Conservation (phyloP, 306 rosid genomes). For the Vigna mungo region DNA sequence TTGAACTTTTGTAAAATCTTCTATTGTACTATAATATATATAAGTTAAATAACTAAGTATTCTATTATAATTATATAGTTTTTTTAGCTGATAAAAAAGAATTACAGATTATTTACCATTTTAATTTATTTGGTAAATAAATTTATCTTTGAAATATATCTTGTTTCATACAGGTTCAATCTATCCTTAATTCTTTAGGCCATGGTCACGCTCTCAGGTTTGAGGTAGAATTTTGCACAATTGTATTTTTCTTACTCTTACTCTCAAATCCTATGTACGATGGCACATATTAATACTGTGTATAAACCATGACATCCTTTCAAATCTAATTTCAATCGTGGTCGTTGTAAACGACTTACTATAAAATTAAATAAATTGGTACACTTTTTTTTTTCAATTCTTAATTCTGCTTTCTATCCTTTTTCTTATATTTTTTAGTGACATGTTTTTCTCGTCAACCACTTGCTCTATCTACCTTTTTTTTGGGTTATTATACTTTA, state of each 20-base stretch:
- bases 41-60: too few species aligned
- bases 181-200: not conserved
- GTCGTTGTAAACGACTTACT: too few species aligned
- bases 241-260: not conserved
- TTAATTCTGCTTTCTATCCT: not conserved
- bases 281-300: not conserved
- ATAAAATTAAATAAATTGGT: too few species aligned
- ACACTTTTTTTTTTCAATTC: not conserved
- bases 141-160: not conserved
- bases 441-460: not conserved
- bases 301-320: too few species aligned
- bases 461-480: not conserved
- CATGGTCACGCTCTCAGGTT: not conserved
- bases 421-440: not conserved
- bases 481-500: too few species aligned
- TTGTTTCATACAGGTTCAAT: not conserved
- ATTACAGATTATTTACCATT: too few species aligned
- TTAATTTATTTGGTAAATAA: not conserved
- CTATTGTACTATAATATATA: too few species aligned
- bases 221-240: not conserved
- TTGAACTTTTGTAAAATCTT: too few species aligned
- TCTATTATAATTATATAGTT: too few species aligned
- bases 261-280: not conserved
- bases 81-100: too few species aligned
- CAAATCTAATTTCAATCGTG: too few species aligned